phyloP scores from a whole-genome alignment of 352 stramenopile genomes.

The Globisporangium canariense region DNA sequence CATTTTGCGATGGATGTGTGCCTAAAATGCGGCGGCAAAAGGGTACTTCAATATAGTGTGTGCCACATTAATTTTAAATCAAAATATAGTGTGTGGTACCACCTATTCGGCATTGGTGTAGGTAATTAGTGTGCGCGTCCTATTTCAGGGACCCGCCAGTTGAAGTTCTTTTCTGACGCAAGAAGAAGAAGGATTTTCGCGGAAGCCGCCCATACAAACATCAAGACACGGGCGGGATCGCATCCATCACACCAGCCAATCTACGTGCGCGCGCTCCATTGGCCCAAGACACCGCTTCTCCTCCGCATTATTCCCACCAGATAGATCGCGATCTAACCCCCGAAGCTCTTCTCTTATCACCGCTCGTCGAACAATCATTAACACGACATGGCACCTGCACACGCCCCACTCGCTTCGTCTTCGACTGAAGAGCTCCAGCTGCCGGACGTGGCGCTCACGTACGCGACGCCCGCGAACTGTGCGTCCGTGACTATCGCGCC shows the following conservation, averaged over 20 bases:
- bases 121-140: background rate
- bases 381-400: background rate
- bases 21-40: too few relatives aligned
- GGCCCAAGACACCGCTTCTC: too few relatives aligned
- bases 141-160: background rate
- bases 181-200: constrained; percentile 4
- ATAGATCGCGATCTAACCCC: background rate
- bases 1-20: background rate
- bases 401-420: background rate
- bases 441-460: constrained; percentile 24
- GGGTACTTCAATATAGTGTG: too few relatives aligned
- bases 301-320: background rate
- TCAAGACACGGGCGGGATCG: too few relatives aligned
- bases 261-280: background rate
- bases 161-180: constrained; percentile 11
- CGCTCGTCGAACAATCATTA: background rate
- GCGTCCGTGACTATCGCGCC: constrained; percentile 11
- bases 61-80: too few relatives aligned
- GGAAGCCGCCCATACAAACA: background rate
- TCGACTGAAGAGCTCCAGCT: background rate
- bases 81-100: background rate
- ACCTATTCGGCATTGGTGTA: background rate
- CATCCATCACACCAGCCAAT: background rate
- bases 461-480: constrained; percentile 21
- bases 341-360: background rate